These are phyloP conservation scores for Neotropicomus parvogracilis DNA, from an alignment of 1,284 basidiomycete genomes.

Conservation along the genomic window DNA sequence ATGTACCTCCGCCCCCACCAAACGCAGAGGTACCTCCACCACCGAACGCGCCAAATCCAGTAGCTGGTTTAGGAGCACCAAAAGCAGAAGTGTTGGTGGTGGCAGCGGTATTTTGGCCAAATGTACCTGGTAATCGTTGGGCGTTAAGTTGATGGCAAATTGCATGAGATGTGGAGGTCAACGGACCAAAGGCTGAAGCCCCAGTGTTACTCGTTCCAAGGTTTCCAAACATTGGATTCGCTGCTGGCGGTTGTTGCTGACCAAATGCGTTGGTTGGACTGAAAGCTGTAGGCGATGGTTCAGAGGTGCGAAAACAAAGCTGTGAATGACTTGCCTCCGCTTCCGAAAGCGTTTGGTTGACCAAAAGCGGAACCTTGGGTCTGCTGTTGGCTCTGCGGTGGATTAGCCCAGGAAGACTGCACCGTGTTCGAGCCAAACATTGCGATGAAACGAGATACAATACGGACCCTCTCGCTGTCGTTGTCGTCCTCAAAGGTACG, in stretches of 20 bases:
- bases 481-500: slow-evolving; percentile 15
- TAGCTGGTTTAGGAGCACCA: slow-evolving; percentile 59
- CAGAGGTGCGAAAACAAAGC: slow-evolving; percentile 32
- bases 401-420: slow-evolving; percentile 62
- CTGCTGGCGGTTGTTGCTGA: slow-evolving; percentile 56
- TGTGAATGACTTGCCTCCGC: slow-evolving; percentile 40
- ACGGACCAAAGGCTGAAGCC: slow-evolving; percentile 58
- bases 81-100: slow-evolving; percentile 48
- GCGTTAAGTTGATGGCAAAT: slow-evolving; percentile 19
- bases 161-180: slow-evolving; percentile 15
- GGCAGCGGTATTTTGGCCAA: slow-evolving; percentile 46
- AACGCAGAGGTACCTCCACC: slow-evolving; percentile 44
- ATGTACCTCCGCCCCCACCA: slow-evolving; percentile 33
- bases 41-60: slow-evolving; percentile 68
- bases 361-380: slow-evolving; percentile 44
- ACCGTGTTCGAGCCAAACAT: slow-evolving; percentile 58
- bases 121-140: slow-evolving; percentile 45
- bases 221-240: slow-evolving; percentile 78
- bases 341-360: slow-evolving; percentile 47
- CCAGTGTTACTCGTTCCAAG: slow-evolving; percentile 40
- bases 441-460: slow-evolving; percentile 23
- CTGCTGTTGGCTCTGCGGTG: slow-evolving; percentile 49
- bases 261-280: slow-evolving; percentile 44
- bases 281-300: slow-evolving; percentile 39
- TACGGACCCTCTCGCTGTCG: slow-evolving; percentile 25